Evolutionary conservation across 2,329 filamentous ascomycete species (phyloP), one percentile per base, ranked within the genome.

Genomic region (Trichoderma brevicompactum): DNA sequence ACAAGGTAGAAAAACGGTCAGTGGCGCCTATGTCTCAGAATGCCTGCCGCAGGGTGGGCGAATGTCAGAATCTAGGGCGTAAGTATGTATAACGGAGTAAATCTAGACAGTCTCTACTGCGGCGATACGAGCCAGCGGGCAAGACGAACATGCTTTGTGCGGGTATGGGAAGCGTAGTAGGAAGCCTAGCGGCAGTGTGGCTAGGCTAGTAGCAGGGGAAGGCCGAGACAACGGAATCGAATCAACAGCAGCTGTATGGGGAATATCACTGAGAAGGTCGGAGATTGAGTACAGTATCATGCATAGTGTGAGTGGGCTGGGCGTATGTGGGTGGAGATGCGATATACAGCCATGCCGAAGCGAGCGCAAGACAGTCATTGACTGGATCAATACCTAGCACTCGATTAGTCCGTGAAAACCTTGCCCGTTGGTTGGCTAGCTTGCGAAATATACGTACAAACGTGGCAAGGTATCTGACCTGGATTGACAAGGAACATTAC

Each of bases 271-370:
- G 49, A 38, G 49, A 46, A 28, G 48, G 60, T 19, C 60, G 60
- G 60, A 63, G 60, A 63, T 63, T 53, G 50, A 63, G 49, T 54
- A 49, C 60, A 63, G 40, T 44, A 54, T 63, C 49, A 63, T 63
- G 60, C 60, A 54, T 63, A 54, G 49, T 63, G 60, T 62, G 59
- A 12, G 59, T 62, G 59, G 59, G 36, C 12, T 53, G 38, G 48
- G 48, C 49, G 38, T 32, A 38, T 28, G 59, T 40, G 36, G 40
- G 60, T 63, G 60, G 60, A 63, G 60, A 54, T 46, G 59, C 48
- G 40, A 52, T 44, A 23, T 59, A 38, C 32, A 43, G 28, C 59
- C 60, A 50, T 54, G 49, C 17, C 49, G 60, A 63, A 63, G 60
- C 40, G 60, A 63, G 60, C 46, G 38, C 40, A 36, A 15, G 50